Evolutionary conservation across 2,329 filamentous ascomycete genomes (phyloP), one percentile per base, ranked within the genome.

Genomic region (Nemania sp.): DNA sequence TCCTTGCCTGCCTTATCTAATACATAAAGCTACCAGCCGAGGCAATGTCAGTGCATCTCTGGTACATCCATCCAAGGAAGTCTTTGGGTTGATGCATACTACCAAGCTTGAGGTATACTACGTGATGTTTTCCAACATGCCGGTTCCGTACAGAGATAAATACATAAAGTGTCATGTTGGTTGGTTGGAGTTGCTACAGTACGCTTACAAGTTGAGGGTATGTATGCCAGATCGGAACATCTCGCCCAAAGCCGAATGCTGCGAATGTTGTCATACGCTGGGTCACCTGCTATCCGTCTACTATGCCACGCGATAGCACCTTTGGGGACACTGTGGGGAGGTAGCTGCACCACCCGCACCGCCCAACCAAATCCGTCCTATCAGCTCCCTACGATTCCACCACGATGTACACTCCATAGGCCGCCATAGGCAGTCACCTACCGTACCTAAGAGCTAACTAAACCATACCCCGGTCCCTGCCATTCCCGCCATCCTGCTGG

Each of bases 251-350:
- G 38, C 58, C 45, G 52, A 45, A 63, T 69, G 67, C 24, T 64
- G 55, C 45, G 52, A 45, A 63, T 69, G 67, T n/a, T 64, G 55
- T 64, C 60, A 69, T 66, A 64, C 55, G 62, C 56, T 47, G 38
- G 61, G 52, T 56, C 43, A 64, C 32, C 45, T 49, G 41, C 35
- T 4, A 18, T 52, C 26, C 32, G 53, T 56, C 49, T 32, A 38
- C n/a, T 35, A 18, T 41, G 62, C 65, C 65, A 70, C 61, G 58
- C 62, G 66, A 32, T 63, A 60, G 43, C 51, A 47, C 35, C n/a
- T 56, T 20, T 27, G 32, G 35, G 27, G 41, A 18, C 32, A 32
- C 49, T 67, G 60, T 67, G 67, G 67, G 22, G 63, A 60, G 24
- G 57, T 20, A 32, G 22, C 62, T 54, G 47, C 54, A 51, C 61